Base-by-base conservation (phyloP, 345 rosid genomes). In the Eucalyptus cloeziana region DNA sequence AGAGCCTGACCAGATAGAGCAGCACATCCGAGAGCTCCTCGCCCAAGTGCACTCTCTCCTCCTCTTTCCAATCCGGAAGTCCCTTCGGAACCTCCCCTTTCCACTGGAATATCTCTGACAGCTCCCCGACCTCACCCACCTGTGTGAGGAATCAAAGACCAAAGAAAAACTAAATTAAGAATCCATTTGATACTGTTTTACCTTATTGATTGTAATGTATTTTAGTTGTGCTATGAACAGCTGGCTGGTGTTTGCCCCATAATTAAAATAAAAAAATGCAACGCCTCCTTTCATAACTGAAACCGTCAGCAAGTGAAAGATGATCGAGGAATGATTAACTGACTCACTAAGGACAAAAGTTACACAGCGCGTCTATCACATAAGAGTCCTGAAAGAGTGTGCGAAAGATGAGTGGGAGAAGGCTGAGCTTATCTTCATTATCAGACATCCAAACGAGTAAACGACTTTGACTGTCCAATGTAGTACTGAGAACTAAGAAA, bases 61-160 rank as follows among this genome's bases (percentile, higher is more conserved):
- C 98, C 88, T 97, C 99, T 93, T 94, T 92, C 98, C 98, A 97
- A 69, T 90, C 99, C 8, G 98, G 96, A 83, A 96, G 91, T 37
- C 99, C 99, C 90, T 88, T 95, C 45, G 96, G 94, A 5, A 97
- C 99, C 94, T 97, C 99, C 27, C 99, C 99, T 91, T 92, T 97
- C 99, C 99, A 97, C 71, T 97, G 99, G 87, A 97, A 97, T 93
- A 97, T 97, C 96, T 95, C 97, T 15, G 99, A 96, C 17, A 97
- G 88, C 88, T 97, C 99, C 86, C 99, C 99, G 25, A 97, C 96
- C 93, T 97, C 99, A 21, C 98, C 99, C 85, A 97, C 98, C 99
- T 97, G 91, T 44, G n/a, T 10, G 13, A 52, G 40, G 11, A 14
- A 31, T n/a, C 16, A 60, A 69, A 27, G 24, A n/a, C 51, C 49